Percentiles rank a stretch among this genome's conserved stretches.
phyloP scores from a whole-genome alignment of 2,329 filamentous ascomycete genomes.

The Phoma sp. region DNA sequence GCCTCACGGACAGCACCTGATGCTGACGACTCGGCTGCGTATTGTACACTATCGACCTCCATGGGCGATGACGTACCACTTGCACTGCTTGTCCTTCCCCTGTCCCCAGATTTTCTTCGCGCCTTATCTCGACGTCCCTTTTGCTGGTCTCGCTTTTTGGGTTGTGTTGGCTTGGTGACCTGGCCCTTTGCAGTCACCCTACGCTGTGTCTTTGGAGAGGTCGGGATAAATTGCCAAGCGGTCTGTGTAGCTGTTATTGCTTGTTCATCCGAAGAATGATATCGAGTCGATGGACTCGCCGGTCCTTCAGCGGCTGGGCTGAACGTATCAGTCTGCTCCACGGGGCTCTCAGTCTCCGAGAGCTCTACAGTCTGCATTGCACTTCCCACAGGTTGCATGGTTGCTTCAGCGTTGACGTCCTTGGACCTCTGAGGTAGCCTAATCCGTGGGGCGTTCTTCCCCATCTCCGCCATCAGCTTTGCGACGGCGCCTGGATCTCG shows the following conservation, averaged over 20 bases:
- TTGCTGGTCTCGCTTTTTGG: neutral
- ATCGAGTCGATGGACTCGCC: neutral
- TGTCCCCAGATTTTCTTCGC: neutral
- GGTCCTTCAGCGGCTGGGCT: neutral
- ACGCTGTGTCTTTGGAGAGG: neutral
- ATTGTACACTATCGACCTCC: neutral
- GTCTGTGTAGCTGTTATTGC: neutral
- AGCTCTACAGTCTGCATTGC: neutral
- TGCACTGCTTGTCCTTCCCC: neutral
- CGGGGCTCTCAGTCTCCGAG: neutral
- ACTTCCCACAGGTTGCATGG: neutral
- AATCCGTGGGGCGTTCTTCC: neutral
- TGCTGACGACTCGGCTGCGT: constrained; percentile 8
- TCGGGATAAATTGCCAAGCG: neutral
- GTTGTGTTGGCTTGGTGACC: neutral
- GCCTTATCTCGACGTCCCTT: neutral
- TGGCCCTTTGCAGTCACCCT: neutral
- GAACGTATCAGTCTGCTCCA: neutral
- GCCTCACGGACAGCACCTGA: neutral
- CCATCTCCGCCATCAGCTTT: neutral
- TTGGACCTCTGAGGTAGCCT: neutral
- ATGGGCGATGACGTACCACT: neutral
- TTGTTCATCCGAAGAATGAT: neutral
- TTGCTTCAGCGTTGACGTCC: neutral
- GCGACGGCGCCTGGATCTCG: neutral